phyloP scores from a whole-genome alignment of 2,329 filamentous ascomycete species.

The Metarhizium album region DNA sequence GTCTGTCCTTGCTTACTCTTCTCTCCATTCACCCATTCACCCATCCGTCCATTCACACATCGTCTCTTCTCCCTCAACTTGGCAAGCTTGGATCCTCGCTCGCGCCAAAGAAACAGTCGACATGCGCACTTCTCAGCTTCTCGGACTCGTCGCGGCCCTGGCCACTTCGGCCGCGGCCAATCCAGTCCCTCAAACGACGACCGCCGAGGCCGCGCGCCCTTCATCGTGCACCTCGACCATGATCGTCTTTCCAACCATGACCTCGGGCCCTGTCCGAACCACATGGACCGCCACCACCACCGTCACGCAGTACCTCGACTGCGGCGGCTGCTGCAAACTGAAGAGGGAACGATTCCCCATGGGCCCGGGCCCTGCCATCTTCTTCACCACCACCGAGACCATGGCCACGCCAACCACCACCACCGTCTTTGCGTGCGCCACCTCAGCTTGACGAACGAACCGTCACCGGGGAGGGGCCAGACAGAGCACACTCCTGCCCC shows the following conservation, averaged over 20 bases:
- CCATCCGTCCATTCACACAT: too few species aligned
- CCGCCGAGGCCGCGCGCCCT: not conserved
- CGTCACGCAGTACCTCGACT: conserved; percentile 13
- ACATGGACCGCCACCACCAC: conserved; percentile 18
- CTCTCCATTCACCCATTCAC: too few species aligned
- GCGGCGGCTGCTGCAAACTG: conserved; percentile 14
- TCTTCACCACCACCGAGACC: conserved; percentile 14
- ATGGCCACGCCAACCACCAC: conserved; percentile 6
- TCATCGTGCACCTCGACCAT: conserved; percentile 9
- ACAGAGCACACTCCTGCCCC: not conserved
- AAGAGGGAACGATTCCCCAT: conserved; percentile 1
- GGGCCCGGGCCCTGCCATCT: conserved; percentile 12
- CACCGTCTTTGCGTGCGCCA: conserved; percentile 5
- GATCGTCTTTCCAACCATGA: conserved; percentile 5
- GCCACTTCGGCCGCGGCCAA: conserved; percentile 4
- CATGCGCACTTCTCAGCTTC: conserved; percentile 1
- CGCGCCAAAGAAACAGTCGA: not conserved
- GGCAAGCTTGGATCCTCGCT: too few species aligned
- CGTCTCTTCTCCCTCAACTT: too few species aligned
- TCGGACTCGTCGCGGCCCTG: conserved; percentile 2
- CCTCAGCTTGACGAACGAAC: not conserved
- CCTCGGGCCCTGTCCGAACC: conserved; percentile 13
- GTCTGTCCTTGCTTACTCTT: not conserved
- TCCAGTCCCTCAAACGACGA: not conserved
- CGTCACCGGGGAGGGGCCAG: not conserved